Evolutionary conservation across 148 eudicot genomes (phyloP).

Genomic region (Rhododendron vialii): DNA sequence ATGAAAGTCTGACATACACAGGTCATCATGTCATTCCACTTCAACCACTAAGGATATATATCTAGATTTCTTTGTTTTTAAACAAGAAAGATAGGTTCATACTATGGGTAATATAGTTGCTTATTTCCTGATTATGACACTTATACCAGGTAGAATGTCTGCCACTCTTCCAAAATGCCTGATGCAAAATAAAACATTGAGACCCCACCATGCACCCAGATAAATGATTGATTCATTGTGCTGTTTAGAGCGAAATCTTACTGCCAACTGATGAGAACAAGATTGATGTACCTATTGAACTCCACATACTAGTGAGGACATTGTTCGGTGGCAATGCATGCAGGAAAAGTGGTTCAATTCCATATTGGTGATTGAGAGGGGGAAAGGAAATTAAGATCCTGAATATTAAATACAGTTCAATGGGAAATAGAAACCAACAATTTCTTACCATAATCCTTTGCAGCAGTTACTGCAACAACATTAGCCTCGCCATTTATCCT

Average conservation of each 20-base stretch:
- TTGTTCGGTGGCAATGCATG: background rate
- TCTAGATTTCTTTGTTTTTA: background rate
- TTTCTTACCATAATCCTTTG: conserved; percentile 75
- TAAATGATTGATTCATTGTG: background rate
- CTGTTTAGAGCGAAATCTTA: background rate
- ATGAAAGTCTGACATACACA: background rate
- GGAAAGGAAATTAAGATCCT: background rate
- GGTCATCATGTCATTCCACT: background rate
- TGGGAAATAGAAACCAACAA: background rate
- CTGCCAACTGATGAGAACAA: background rate
- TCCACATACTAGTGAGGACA: background rate
- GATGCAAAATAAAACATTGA: background rate
- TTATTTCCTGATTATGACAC: background rate
- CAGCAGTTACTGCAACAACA: conserved; percentile 83
- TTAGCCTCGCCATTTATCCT: conserved; percentile 97
- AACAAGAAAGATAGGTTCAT: background rate
- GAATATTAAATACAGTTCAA: background rate
- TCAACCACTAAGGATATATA: background rate
- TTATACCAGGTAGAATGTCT: background rate
- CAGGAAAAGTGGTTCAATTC: background rate
- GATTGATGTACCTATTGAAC: background rate
- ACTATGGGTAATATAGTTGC: background rate
- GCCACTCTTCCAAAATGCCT: background rate
- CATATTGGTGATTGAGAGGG: background rate
- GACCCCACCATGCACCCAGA: background rate